These are phyloP conservation scores for Naganishia randhawae DNA, from an alignment of 768 basidiomycete species.

Conservation along the genomic window DNA sequence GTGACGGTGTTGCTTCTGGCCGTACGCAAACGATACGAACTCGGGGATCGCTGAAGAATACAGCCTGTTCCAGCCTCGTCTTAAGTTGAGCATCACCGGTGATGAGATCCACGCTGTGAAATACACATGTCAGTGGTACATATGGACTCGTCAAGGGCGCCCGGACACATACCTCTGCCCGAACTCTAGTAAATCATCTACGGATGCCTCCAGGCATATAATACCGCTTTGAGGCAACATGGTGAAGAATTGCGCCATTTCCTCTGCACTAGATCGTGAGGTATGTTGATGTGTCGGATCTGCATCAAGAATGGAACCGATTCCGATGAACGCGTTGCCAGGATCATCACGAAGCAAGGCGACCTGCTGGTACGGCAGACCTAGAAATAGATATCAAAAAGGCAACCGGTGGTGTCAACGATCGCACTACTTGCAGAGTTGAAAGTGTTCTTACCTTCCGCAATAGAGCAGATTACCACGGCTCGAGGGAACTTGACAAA, in stretches of 20 bases:
- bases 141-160: too few relatives aligned
- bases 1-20: too few relatives aligned
- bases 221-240: conserved; percentile 14
- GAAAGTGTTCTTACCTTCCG: neutral
- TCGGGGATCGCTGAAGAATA: conserved; percentile 24
- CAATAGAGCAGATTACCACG: conserved; percentile 11
- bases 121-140: too few relatives aligned
- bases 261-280: neutral
- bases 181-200: conserved; percentile 1
- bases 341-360: conserved; percentile 1
- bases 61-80: conserved; percentile 19
- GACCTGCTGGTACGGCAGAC: conserved; percentile 13
- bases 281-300: conserved; percentile 8
- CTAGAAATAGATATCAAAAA: neutral
- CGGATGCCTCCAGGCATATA: conserved; percentile 7
- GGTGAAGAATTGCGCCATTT: neutral
- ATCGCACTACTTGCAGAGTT: too few relatives aligned
- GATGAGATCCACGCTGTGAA: conserved; percentile 6
- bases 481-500: conserved; percentile 13
- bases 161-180: neutral
- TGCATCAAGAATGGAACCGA: conserved; percentile 3
- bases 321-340: conserved; percentile 12
- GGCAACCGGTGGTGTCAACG: too few relatives aligned
- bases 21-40: neutral
- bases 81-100: conserved; percentile 16